Evolutionary conservation across 208 protist species (phyloP).

Genomic region (Acanthamoeba triangularis): DNA sequence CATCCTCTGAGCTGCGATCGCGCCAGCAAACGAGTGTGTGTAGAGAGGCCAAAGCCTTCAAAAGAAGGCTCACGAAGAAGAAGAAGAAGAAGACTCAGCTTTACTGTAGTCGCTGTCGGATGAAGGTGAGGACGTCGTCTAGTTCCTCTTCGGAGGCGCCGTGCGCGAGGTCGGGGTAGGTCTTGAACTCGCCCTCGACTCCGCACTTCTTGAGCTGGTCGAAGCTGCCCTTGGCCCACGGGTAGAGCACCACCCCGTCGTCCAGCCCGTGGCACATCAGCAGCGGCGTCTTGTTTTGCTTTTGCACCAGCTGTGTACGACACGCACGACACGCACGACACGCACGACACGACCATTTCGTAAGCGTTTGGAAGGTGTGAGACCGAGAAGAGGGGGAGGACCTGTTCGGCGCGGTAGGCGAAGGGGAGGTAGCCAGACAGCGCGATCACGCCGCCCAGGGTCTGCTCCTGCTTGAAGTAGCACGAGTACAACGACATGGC

Average conservation of each 20-base stretch:
- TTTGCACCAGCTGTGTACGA: slow-evolving; percentile 52
- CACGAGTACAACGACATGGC: slow-evolving; percentile 35
- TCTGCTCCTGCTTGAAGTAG: background rate
- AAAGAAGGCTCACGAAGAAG: background rate
- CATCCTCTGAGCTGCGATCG: background rate
- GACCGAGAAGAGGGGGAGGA: background rate
- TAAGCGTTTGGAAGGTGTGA: background rate
- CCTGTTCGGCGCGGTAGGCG: background rate
- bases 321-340: too few relatives aligned
- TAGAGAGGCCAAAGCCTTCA: background rate
- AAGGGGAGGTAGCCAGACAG: slow-evolving; percentile 66
- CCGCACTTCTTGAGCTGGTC: slow-evolving; percentile 24
- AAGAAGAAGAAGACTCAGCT: background rate
- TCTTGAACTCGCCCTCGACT: slow-evolving; percentile 20
- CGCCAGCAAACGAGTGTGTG: too few relatives aligned
- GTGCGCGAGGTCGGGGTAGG: slow-evolving; percentile 33
- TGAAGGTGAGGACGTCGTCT: background rate
- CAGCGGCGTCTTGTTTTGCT: slow-evolving; percentile 43
- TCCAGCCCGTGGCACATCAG: slow-evolving; percentile 53
- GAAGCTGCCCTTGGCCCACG: slow-evolving; percentile 43
- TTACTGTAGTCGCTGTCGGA: background rate
- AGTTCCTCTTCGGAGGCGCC: slow-evolving; percentile 1
- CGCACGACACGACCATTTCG: too few relatives aligned
- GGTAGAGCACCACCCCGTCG: slow-evolving; percentile 46
- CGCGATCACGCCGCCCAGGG: slow-evolving; percentile 45